phyloP scores from a whole-genome alignment of 768 basidiomycete genomes.

The Boletus tomentosulus region DNA sequence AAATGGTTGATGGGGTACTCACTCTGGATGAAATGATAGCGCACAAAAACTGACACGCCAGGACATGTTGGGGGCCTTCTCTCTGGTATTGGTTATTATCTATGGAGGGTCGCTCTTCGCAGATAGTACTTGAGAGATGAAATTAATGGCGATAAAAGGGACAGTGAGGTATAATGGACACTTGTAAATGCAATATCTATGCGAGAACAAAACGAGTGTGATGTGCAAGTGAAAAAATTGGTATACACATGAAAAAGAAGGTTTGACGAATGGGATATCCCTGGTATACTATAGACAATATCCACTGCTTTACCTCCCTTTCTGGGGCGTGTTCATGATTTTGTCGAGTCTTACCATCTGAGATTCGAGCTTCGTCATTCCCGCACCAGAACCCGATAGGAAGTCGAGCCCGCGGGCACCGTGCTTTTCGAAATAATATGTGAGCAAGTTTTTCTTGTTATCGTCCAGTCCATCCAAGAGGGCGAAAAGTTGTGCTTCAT shows the following conservation, averaged over 20 bases:
- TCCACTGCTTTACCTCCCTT: conserved; percentile 14
- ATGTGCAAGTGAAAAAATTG: conserved; percentile 1
- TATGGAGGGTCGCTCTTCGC: conserved; percentile 29
- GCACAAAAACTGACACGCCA: conserved; percentile 50
- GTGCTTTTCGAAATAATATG: conserved; percentile 88
- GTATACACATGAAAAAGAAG: conserved; percentile 1
- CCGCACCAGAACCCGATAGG: conserved; percentile 31
- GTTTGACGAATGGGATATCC: background rate
- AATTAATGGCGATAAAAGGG: conserved; percentile 10
- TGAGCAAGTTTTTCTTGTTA: conserved; percentile 86
- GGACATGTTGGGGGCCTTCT: conserved; percentile 70
- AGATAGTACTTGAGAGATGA: conserved; percentile 9
- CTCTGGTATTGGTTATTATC: conserved; percentile 54
- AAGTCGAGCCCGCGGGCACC: conserved; percentile 54
- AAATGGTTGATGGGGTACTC: background rate
- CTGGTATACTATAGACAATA: background rate
- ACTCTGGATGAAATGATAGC: conserved; percentile 32
- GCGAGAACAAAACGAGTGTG: conserved; percentile 14
- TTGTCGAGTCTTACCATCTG: conserved; percentile 80
- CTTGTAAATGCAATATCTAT: conserved; percentile 10
- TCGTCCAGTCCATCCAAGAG: conserved; percentile 81
- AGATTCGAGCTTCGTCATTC: conserved; percentile 69
- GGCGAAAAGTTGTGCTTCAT: conserved; percentile 79
- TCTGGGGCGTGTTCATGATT: conserved; percentile 70
- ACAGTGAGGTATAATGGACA: conserved; percentile 6